Evolutionary conservation across 2,329 filamentous ascomycete species (phyloP), one percentile per base, ranked within the genome.

Genomic region (Trichoderma pleuroti): DNA sequence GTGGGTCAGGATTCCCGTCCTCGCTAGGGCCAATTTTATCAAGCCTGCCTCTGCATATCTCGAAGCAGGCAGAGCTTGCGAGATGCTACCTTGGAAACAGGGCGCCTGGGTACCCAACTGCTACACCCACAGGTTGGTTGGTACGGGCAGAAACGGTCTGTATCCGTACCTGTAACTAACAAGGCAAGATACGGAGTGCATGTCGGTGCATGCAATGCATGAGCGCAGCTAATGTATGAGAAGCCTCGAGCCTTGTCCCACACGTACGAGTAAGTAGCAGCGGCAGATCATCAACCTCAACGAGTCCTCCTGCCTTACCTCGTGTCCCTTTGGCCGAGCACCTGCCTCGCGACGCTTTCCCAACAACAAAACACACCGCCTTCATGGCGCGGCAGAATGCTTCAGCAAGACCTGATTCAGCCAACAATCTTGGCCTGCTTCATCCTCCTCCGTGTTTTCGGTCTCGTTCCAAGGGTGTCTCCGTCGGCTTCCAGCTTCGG

Each of bases 371-470:
- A 39, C 66, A 68, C 66, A 52, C 54, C 65, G 54, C 39, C 24
- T 14, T 24, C 65, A 49, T 18, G 34, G 54, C 46, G 54, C n/a
- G 5, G 32, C 32, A 28, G n/a, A 46, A 36, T 32, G 54, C 26
- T 60, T 32, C 64, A 32, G 39, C 26, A 26, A 34, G 39, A 63
- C 59, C 59, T 62, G 61, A 54, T 54, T 34, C 62, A 52, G 39
- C 28, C 36, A 30, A 26, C n/a, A 24, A 24, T 14, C 16, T 39
- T 60, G 49, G 63, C 49, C 49, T 49, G 65, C 54, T 49, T 68
- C 65, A 42, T 21, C 32, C 26, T 49, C 18, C 54, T 34, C 66
- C 61, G 60, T 65, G 60, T 70, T 70, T 63, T 60, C 56, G 56
- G 39, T 36, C 39, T 49, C 52, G 54, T 68, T 68, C 66, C 66